phyloP scores from a whole-genome alignment of 2,329 filamentous ascomycete species.

The Aspergillus sojae region DNA sequence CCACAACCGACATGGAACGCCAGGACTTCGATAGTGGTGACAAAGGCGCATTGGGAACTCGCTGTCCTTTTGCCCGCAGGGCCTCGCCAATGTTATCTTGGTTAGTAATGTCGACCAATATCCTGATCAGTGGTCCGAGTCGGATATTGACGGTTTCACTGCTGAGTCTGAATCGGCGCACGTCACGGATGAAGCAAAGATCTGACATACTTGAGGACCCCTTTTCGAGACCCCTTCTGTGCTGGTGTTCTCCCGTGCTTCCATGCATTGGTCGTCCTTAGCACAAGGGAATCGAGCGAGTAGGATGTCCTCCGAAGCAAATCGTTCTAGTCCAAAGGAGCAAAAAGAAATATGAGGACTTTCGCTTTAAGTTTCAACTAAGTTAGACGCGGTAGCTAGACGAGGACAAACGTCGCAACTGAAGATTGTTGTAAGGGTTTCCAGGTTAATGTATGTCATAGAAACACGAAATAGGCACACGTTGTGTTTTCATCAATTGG shows the following conservation, averaged over 20 bases:
- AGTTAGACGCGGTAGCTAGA: background rate
- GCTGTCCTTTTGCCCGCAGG: background rate
- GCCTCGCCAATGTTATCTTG: background rate
- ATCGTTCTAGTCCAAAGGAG: background rate
- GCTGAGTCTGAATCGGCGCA: background rate
- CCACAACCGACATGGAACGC: background rate
- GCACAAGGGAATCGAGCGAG: conserved; percentile 3
- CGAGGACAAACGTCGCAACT: background rate
- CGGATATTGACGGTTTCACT: background rate
- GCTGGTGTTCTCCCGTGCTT: conserved; percentile 32
- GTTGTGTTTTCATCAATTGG: background rate
- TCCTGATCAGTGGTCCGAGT: background rate
- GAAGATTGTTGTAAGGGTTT: background rate
- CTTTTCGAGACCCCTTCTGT: background rate
- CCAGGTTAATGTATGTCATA: background rate
- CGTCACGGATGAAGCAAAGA: background rate
- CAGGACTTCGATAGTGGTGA: background rate
- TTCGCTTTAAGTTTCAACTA: conserved; percentile 2
- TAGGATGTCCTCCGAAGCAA: background rate
- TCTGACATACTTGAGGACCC: background rate
- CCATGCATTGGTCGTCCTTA: conserved; percentile 26
- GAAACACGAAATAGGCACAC: background rate
- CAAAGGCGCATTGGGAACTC: background rate
- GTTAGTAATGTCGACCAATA: background rate
- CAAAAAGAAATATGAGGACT: conserved; percentile 18